phyloP scores from a whole-genome alignment of 164 flowering plant genomes.

The Annona squamosa region DNA sequence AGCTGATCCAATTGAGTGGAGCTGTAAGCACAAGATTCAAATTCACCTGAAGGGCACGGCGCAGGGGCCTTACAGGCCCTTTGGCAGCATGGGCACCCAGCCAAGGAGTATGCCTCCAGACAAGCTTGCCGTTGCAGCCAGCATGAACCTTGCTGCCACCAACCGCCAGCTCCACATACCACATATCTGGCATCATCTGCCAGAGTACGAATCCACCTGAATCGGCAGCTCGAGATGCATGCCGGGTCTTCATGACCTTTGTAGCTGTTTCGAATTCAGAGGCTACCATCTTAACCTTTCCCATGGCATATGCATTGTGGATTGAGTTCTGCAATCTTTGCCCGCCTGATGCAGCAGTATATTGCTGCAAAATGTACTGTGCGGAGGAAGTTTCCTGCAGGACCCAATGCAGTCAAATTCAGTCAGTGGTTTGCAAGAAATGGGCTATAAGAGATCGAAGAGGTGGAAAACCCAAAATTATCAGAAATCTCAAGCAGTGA shows the following conservation, averaged over 20 bases:
- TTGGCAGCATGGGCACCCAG: constrained; percentile 69
- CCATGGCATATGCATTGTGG: constrained; percentile 60
- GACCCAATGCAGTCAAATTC: neutral
- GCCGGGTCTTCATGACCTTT: constrained; percentile 45
- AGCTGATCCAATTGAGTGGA: neutral
- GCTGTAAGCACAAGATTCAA: neutral
- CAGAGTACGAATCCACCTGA: constrained; percentile 61
- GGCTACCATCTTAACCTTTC: constrained; percentile 60
- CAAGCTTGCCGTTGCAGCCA: constrained; percentile 62
- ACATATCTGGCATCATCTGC: constrained; percentile 71
- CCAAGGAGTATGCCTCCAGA: constrained; percentile 75
- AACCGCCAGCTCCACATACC: constrained; percentile 65
- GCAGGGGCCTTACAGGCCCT: constrained; percentile 67
- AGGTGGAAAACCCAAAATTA: neutral
- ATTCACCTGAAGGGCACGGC: constrained; percentile 66
- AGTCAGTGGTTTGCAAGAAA: neutral
- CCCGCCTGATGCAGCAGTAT: constrained; percentile 61
- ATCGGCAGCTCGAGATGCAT: constrained; percentile 43
- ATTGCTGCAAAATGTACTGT: constrained; percentile 66
- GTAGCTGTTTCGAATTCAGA: constrained; percentile 59
- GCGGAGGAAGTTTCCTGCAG: constrained; percentile 58
- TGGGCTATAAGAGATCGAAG: neutral
- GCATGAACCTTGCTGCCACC: constrained; percentile 72
- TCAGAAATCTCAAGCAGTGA: neutral
- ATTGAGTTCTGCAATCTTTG: constrained; percentile 44